These are phyloP conservation scores for Panicum hallii DNA, from an alignment of 202 grass and related monocot species.

Conservation along the genomic window DNA sequence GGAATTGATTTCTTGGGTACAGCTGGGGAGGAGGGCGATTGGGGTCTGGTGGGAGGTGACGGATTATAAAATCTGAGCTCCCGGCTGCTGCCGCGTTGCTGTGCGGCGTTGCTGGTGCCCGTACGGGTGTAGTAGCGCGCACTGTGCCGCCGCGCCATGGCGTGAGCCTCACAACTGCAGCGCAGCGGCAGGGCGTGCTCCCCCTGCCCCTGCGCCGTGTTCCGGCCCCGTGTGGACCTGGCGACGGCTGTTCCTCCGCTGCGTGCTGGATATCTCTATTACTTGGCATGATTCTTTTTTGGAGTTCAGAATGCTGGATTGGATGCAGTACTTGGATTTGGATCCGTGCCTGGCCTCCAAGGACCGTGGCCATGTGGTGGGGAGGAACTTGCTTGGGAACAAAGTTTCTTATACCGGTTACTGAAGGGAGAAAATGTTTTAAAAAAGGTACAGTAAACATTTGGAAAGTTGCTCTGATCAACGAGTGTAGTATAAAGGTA, in stretches of 20 bases:
- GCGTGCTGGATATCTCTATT: background rate
- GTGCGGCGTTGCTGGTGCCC: background rate
- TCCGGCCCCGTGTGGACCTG: constrained; percentile 19
- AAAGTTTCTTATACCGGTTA: constrained; percentile 9
- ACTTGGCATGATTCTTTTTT: background rate
- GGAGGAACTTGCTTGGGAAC: constrained; percentile 31
- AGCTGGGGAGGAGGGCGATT: constrained; percentile 41
- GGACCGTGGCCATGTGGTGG: constrained; percentile 22
- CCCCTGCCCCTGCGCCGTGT: background rate
- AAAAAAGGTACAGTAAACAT: background rate
- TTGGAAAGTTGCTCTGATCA: background rate
- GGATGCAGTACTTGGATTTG: constrained; percentile 28
- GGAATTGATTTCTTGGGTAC: constrained; percentile 18
- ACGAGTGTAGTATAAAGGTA: too few species aligned
- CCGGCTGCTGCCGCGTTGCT: constrained; percentile 8
- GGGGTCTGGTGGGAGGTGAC: constrained; percentile 45
- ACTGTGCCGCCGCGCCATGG: constrained; percentile 4
- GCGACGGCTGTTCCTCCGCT: constrained; percentile 11
- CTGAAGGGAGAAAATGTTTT: background rate
- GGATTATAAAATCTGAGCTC: constrained; percentile 15
- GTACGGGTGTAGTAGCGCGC: background rate
- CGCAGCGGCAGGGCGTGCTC: background rate
- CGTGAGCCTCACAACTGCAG: constrained; percentile 45
- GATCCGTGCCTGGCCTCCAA: constrained; percentile 6
- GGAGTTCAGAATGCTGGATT: constrained; percentile 12